These are phyloP conservation scores for Russula virescens DNA, from an alignment of 768 basidiomycete genomes.

Conservation along the genomic window DNA sequence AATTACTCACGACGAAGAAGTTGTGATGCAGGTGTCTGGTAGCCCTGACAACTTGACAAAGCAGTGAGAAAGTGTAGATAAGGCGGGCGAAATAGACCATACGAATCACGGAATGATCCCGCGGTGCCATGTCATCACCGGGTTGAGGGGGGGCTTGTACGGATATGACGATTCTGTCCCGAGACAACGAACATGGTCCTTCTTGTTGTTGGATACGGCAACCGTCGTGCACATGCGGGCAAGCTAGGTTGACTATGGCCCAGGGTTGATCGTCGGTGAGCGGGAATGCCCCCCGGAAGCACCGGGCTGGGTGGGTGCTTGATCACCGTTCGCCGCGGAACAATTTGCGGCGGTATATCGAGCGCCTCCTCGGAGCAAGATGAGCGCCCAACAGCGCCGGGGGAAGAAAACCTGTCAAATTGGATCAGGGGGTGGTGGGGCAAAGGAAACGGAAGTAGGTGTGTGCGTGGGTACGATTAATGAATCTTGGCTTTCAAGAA, in stretches of 20 bases:
- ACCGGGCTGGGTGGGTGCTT: neutral
- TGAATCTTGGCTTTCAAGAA: too few species aligned
- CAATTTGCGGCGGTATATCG: conserved; percentile 11
- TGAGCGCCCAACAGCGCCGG: neutral
- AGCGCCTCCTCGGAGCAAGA: conserved; percentile 6
- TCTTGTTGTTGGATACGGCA: neutral
- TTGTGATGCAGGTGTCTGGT: conserved; percentile 9
- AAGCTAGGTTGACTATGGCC: neutral
- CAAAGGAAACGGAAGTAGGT: neutral
- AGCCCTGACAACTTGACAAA: conserved; percentile 14
- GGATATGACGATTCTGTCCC: too few species aligned
- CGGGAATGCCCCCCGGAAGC: neutral
- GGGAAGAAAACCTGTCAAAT: neutral
- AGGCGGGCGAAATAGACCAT: neutral
- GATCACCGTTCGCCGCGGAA: conserved; percentile 12
- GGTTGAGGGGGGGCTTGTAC: too few species aligned
- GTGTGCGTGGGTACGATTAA: too few species aligned
- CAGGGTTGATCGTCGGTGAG: conserved; percentile 10
- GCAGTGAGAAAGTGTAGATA: neutral
- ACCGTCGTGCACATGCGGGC: neutral
- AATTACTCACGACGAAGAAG: neutral
- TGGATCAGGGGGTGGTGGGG: neutral
- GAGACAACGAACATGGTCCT: too few species aligned
- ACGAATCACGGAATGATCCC: neutral
- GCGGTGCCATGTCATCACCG: neutral